phyloP scores from a whole-genome alignment of 2,329 filamentous ascomycete genomes.

The Talaromyces amestolkiae region DNA sequence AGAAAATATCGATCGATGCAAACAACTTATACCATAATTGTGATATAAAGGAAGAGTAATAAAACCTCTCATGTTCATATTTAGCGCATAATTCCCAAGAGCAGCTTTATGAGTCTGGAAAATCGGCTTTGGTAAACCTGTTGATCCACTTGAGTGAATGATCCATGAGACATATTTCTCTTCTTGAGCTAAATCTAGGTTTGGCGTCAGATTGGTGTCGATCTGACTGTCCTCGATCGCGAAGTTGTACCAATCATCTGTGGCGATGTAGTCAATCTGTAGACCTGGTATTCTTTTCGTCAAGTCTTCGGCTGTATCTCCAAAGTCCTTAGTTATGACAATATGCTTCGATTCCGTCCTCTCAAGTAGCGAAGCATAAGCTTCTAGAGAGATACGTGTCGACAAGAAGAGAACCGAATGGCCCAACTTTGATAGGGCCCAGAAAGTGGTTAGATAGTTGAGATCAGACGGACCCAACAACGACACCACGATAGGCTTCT shows the following conservation, averaged over 20 bases:
- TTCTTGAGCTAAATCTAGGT: conserved; percentile 28
- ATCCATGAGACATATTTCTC: conserved; percentile 42
- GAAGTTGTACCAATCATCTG: conserved; percentile 24
- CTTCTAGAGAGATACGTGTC: conserved; percentile 52
- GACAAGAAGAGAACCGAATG: conserved; percentile 56
- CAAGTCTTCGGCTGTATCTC: conserved; percentile 26
- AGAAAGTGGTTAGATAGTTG: conserved; percentile 54
- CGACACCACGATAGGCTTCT: conserved; percentile 43
- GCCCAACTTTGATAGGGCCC: conserved; percentile 56
- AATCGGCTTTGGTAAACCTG: conserved; percentile 63
- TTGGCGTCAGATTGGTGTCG: conserved; percentile 23
- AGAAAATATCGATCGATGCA: conserved; percentile 54
- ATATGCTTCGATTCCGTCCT: conserved; percentile 42
- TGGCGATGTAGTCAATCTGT: conserved; percentile 31
- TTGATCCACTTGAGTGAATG: conserved; percentile 57
- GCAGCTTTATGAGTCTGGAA: conserved; percentile 55
- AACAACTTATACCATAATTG: conserved; percentile 56
- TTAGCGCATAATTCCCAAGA: conserved; percentile 49
- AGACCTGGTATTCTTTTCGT: conserved; percentile 23
- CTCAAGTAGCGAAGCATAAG: conserved; percentile 49
- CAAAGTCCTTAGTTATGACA: conserved; percentile 30
- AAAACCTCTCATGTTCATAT: conserved; percentile 51
- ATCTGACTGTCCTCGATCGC: conserved; percentile 18
- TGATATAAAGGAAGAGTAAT: conserved; percentile 60
- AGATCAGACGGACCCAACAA: conserved; percentile 55